Percentiles rank a stretch among this genome's conserved stretches.
Conservation (phyloP, 2,329 filamentous ascomycete genomes). For the Ceratocystis albifundus region DNA sequence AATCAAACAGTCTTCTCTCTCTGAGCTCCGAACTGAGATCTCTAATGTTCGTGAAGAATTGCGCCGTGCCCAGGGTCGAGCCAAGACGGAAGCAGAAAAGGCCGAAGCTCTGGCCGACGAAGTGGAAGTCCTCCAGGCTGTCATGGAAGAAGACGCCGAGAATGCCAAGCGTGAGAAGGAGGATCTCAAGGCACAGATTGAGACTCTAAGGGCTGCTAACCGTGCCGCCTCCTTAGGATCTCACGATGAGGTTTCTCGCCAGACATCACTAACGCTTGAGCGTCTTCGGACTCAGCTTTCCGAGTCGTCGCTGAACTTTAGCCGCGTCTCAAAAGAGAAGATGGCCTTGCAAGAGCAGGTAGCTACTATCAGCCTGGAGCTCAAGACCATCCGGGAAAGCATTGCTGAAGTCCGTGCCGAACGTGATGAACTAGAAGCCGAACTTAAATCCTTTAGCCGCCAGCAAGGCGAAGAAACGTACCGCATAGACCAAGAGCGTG, state of each 20-base stretch:
- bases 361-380: constrained; percentile 46
- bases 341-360: constrained; percentile 53
- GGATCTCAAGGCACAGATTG: constrained; percentile 27
- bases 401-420: constrained; percentile 51
- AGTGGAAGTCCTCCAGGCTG: constrained; percentile 58
- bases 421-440: constrained; percentile 53
- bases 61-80: constrained; percentile 53
- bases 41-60: constrained; percentile 57
- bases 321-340: constrained; percentile 48
- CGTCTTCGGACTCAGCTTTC: constrained; percentile 46
- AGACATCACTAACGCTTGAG: constrained; percentile 29
- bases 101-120: constrained; percentile 61
- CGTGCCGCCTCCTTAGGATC: constrained; percentile 26
- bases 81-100: constrained; percentile 52
- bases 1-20: constrained; percentile 52
- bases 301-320: constrained; percentile 47
- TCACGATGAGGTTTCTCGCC: constrained; percentile 25
- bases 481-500: constrained; percentile 54
- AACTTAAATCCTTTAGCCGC: constrained; percentile 24
- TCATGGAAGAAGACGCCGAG: constrained; percentile 53
- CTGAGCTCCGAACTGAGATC: constrained; percentile 54
- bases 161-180: constrained; percentile 35
- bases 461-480: constrained; percentile 47
- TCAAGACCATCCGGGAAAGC: constrained; percentile 46
- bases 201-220: constrained; percentile 25